phyloP scores from a whole-genome alignment of 2,329 filamentous ascomycete species.

The Ascomycota sp. region DNA sequence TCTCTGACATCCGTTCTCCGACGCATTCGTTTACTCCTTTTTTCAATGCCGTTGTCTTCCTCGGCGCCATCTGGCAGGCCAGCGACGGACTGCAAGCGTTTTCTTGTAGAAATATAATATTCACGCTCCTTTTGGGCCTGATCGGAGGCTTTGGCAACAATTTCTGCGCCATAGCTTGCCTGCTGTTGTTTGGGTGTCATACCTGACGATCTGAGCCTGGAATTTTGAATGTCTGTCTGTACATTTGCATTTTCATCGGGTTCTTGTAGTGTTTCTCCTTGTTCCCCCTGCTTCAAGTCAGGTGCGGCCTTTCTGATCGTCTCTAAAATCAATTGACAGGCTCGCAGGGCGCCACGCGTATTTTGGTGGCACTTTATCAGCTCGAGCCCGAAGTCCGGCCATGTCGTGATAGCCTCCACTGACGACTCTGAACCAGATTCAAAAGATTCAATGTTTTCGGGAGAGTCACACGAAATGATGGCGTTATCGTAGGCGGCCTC shows the following conservation, averaged over 20 bases:
- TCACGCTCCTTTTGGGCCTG: constrained; percentile 14
- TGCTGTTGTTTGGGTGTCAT: too few species aligned
- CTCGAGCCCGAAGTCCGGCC: constrained; percentile 14
- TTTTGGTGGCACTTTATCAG: constrained; percentile 13
- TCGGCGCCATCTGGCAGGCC: constrained; percentile 34
- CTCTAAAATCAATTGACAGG: constrained; percentile 10
- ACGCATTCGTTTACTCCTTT: constrained; percentile 44
- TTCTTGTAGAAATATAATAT: constrained; percentile 25
- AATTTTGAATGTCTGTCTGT: constrained; percentile 6
- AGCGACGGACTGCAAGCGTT: constrained; percentile 41
- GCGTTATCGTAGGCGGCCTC: too few species aligned
- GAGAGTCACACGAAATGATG: too few species aligned
- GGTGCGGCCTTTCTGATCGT: constrained; percentile 4
- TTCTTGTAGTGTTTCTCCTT: neutral
- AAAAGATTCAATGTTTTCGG: too few species aligned
- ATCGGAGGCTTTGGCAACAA: constrained; percentile 9
- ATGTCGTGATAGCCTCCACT: constrained; percentile 8
- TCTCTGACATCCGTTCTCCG: constrained; percentile 29
- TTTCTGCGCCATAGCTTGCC: constrained; percentile 5
- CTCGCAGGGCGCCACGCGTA: constrained; percentile 8
- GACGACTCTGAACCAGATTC: too few species aligned
- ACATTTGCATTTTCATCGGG: constrained; percentile 3
- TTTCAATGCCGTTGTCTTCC: constrained; percentile 36
- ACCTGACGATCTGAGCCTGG: neutral
- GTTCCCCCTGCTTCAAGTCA: neutral